A percentile compares a stretch with the other conserved stretches of the same genome.
phyloP scores from a whole-genome alignment of 2,329 filamentous ascomycete species.

The Cercospora sp. region DNA sequence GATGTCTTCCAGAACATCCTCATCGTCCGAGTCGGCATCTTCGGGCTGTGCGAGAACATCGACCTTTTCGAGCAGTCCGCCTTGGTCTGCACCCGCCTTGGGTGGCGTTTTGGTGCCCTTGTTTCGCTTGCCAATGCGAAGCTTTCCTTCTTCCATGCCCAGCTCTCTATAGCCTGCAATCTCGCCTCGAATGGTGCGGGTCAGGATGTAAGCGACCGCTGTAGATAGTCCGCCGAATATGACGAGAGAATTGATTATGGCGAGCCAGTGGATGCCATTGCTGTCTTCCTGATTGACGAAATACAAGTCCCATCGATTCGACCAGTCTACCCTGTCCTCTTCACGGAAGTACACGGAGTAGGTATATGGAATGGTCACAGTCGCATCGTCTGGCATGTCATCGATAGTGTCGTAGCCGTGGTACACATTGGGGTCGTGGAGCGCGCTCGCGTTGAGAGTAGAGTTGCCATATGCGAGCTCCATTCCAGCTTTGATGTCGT shows the following conservation, averaged over 20 bases:
- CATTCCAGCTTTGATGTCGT: conserved; percentile 63
- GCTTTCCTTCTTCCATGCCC: conserved; percentile 65
- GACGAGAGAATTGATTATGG: conserved; percentile 82
- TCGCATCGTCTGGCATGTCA: conserved; percentile 64
- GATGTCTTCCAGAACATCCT: conserved; percentile 73
- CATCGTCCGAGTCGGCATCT: conserved; percentile 60
- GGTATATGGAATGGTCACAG: conserved; percentile 74
- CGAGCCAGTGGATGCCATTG: conserved; percentile 80
- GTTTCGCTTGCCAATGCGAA: conserved; percentile 52
- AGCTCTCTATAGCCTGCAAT: conserved; percentile 72
- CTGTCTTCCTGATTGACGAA: conserved; percentile 86
- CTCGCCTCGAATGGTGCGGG: conserved; percentile 74
- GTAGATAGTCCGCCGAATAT: conserved; percentile 78
- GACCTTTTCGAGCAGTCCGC: conserved; percentile 42
- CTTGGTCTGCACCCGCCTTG: conserved; percentile 49
- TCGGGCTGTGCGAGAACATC: conserved; percentile 55
- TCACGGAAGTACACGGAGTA: conserved; percentile 91
- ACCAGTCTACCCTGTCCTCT: conserved; percentile 77
- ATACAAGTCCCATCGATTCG: conserved; percentile 82
- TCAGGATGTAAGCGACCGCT: conserved; percentile 77
- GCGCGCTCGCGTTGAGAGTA: conserved; percentile 54
- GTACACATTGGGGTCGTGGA: conserved; percentile 50
- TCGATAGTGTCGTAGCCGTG: conserved; percentile 55
- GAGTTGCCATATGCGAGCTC: conserved; percentile 69
- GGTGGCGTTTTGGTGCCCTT: conserved; percentile 48